These are phyloP conservation scores for Fusarium nematophilum DNA, from an alignment of 2,329 filamentous ascomycete genomes.

Conservation along the genomic window DNA sequence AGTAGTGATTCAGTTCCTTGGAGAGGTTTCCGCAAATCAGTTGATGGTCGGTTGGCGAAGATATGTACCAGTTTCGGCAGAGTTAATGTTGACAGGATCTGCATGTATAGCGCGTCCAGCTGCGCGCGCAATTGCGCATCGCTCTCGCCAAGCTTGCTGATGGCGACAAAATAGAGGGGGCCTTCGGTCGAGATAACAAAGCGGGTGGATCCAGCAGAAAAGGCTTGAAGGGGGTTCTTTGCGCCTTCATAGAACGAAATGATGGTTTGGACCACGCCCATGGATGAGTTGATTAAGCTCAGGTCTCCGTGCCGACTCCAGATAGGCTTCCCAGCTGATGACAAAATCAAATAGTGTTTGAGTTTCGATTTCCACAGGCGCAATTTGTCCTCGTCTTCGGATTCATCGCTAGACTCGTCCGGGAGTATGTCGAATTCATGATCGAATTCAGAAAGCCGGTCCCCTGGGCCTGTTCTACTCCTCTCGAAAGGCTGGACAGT, in stretches of 20 bases:
- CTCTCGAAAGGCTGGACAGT: slow-evolving; percentile 71
- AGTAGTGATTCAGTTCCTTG: slow-evolving; percentile 92
- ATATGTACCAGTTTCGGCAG: slow-evolving; percentile 87
- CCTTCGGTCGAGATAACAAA: slow-evolving; percentile 90
- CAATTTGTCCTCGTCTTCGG: slow-evolving; percentile 69
- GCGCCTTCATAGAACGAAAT: slow-evolving; percentile 94
- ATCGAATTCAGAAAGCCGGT: slow-evolving; percentile 74
- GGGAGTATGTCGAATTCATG: slow-evolving; percentile 83
- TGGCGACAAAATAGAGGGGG: slow-evolving; percentile 91
- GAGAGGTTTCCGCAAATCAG: slow-evolving; percentile 87
- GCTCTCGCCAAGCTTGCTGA: slow-evolving; percentile 92
- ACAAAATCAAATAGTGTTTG: slow-evolving; percentile 97
- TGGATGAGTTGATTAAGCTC: slow-evolving; percentile 89
- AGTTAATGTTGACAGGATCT: slow-evolving; percentile 94
- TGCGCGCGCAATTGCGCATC: slow-evolving; percentile 88
- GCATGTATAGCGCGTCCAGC: slow-evolving; percentile 96
- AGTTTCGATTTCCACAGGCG: slow-evolving; percentile 88
- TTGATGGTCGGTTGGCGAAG: slow-evolving; percentile 91
- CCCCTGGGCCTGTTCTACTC: slow-evolving; percentile 56
- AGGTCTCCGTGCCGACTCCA: slow-evolving; percentile 96
- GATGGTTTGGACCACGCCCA: slow-evolving; percentile 95
- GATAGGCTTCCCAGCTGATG: slow-evolving; percentile 95
- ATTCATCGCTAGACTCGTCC: slow-evolving; percentile 57
- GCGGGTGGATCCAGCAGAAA: slow-evolving; percentile 85
- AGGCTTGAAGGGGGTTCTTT: slow-evolving; percentile 81